Percentiles rank a stretch among this genome's conserved stretches.
Conservation (phyloP, 176 grass and related monocot genomes). For the Zoysia japonica region DNA sequence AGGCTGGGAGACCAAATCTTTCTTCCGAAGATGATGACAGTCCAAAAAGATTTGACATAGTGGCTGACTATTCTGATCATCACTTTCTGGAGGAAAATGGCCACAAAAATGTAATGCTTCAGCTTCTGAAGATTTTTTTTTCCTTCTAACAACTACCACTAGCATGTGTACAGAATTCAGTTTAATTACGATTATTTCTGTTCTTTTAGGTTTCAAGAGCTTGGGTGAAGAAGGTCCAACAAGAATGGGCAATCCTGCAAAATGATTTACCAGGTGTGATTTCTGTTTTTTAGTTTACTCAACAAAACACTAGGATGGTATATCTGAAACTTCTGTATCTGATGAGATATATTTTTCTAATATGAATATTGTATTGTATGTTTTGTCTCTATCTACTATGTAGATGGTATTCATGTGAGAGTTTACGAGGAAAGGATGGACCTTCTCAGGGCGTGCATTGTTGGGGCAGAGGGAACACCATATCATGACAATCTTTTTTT, state of each 20-base stretch:
- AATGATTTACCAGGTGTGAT: slow-evolving; percentile 65
- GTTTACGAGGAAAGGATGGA: slow-evolving; percentile 97
- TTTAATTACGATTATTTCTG: slow-evolving; percentile 28
- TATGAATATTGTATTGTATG: slow-evolving; percentile 25
- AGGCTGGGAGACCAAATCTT: slow-evolving; percentile 45
- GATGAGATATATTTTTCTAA: slow-evolving; percentile 28
- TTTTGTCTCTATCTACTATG: slow-evolving; percentile 26
- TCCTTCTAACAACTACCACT: neutral
- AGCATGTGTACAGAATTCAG: neutral
- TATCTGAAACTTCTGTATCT: slow-evolving; percentile 25
- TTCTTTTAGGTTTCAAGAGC: slow-evolving; percentile 67
- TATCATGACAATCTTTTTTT: slow-evolving; percentile 96
- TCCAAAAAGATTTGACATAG: slow-evolving; percentile 71
- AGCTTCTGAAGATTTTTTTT: slow-evolving; percentile 10
- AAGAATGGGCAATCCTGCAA: slow-evolving; percentile 85
- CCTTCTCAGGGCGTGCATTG: slow-evolving; percentile 83
- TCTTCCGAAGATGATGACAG: slow-evolving; percentile 43
- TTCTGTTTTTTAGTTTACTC: slow-evolving; percentile 23
- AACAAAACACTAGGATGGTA: neutral
- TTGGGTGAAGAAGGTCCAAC: slow-evolving; percentile 88
- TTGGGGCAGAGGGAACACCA: slow-evolving; percentile 87
- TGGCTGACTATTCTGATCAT: slow-evolving; percentile 77
- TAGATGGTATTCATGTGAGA: slow-evolving; percentile 93
- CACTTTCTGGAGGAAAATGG: slow-evolving; percentile 65
- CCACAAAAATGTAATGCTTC: slow-evolving; percentile 45